Evolutionary conservation across 352 stramenopile species (phyloP).

Genomic region (Plasmopara halstedii): DNA sequence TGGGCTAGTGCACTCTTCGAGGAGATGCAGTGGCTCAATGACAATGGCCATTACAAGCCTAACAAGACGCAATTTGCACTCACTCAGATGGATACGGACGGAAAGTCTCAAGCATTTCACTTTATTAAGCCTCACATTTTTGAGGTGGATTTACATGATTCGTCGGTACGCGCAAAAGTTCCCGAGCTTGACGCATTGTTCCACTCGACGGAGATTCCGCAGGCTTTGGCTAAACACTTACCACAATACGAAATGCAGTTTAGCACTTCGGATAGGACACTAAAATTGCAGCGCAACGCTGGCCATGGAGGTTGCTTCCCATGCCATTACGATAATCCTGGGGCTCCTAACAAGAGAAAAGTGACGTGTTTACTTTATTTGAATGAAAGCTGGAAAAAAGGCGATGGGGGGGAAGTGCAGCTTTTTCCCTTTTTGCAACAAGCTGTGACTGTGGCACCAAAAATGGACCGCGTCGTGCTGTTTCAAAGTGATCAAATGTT

Average conservation of each 20-base stretch:
- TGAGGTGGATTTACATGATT: slow-evolving; percentile 75
- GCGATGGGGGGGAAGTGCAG: slow-evolving; percentile 67
- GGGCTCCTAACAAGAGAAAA: slow-evolving; percentile 65
- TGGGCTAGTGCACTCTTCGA: slow-evolving; percentile 51
- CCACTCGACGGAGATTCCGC: slow-evolving; percentile 46
- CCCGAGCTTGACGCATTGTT: slow-evolving; percentile 60
- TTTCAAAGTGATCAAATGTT: slow-evolving; percentile 70
- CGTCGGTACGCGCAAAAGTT: slow-evolving; percentile 36
- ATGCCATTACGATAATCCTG: slow-evolving; percentile 81
- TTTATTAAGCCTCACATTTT: slow-evolving; percentile 83
- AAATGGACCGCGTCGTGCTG: slow-evolving; percentile 66
- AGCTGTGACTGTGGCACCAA: slow-evolving; percentile 48
- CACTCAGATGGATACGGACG: slow-evolving; percentile 25
- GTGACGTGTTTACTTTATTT: slow-evolving; percentile 77
- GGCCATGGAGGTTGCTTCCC: slow-evolving; percentile 71
- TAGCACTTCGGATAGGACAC: slow-evolving; percentile 44
- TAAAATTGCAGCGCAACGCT: slow-evolving; percentile 78
- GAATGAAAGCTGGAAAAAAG: slow-evolving; percentile 57
- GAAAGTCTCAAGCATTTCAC: slow-evolving; percentile 31
- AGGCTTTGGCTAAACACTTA: slow-evolving; percentile 40
- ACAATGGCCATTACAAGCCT: slow-evolving; percentile 45
- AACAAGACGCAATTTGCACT: slow-evolving; percentile 81
- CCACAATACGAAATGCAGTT: slow-evolving; percentile 52
- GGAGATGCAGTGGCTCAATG: slow-evolving; percentile 57
- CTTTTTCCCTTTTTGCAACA: slow-evolving; percentile 63